A percentile compares a stretch with the other conserved stretches of the same genome.
phyloP scores from a whole-genome alignment of 2,329 filamentous ascomycete genomes.

The Xylariaceae sp. region DNA sequence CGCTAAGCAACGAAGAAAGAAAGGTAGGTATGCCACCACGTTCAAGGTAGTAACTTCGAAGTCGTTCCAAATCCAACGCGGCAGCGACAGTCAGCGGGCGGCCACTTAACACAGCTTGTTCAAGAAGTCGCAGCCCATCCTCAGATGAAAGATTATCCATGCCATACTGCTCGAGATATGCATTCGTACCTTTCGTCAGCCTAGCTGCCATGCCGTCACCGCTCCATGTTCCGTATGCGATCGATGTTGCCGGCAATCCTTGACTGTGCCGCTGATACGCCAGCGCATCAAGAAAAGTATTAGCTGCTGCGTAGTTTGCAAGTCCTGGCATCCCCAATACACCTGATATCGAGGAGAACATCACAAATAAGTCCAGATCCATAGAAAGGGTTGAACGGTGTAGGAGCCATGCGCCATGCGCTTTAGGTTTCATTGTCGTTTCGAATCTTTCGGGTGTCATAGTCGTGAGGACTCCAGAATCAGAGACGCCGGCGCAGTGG shows the following conservation, averaged over 20 bases:
- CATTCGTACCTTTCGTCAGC: constrained; percentile 14
- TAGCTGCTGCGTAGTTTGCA: constrained; percentile 28
- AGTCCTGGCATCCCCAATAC: constrained; percentile 26
- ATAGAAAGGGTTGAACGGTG: constrained; percentile 24
- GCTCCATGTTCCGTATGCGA: constrained; percentile 29
- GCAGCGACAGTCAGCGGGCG: constrained; percentile 25
- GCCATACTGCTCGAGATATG: constrained; percentile 25
- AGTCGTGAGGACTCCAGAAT: constrained; percentile 27
- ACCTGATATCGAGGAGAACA: constrained; percentile 30
- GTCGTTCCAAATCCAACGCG: constrained; percentile 24
- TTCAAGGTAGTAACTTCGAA: constrained; percentile 21
- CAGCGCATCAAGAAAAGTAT: constrained; percentile 25
- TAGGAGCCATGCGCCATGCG: constrained; percentile 26
- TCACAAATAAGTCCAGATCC: constrained; percentile 27
- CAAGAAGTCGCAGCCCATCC: constrained; percentile 21
- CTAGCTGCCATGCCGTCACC: constrained; percentile 29
- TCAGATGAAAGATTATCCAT: constrained; percentile 20
- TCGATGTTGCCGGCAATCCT: constrained; percentile 24
- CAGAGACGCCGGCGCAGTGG: constrained; percentile 29
- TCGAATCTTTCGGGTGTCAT: constrained; percentile 27
- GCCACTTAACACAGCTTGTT: constrained; percentile 17
- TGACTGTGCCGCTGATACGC: constrained; percentile 21
- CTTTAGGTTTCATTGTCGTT: constrained; percentile 25
- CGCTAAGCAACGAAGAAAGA: constrained; percentile 18
- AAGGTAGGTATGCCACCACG: constrained; percentile 22